Conservation (phyloP, 495 filamentous ascomycete species). For the Aspergillus heteromorphus region DNA sequence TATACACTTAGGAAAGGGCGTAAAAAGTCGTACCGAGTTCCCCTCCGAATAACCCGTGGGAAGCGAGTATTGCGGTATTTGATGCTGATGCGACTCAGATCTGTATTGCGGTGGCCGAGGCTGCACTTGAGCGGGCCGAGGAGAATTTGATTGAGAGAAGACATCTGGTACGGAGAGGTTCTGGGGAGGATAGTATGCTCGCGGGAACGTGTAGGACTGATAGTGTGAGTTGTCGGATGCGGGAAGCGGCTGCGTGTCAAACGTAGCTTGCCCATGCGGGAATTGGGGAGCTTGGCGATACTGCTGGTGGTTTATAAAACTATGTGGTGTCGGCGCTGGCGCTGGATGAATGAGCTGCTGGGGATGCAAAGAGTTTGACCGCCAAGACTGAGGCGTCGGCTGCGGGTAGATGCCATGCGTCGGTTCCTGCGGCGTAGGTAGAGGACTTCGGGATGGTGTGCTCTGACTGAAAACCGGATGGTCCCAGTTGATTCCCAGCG, state of each 20-base stretch:
- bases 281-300: conserved; percentile 34
- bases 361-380: conserved; percentile 28
- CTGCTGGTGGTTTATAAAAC: conserved; percentile 26
- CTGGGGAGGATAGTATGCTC: conserved; percentile 29
- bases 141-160: conserved; percentile 21
- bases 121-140: conserved; percentile 23
- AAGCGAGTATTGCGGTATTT: conserved; percentile 23
- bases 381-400: conserved; percentile 33
- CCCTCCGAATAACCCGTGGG: conserved; percentile 23
- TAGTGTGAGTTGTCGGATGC: conserved; percentile 30
- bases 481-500: conserved; percentile 33
- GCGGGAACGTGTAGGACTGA: conserved; percentile 29
- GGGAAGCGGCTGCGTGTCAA: conserved; percentile 27
- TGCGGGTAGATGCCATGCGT: conserved; percentile 30
- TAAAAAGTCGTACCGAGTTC: conserved; percentile 17
- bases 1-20: neutral
- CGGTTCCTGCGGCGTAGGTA: conserved; percentile 17
- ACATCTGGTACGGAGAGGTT: conserved; percentile 26
- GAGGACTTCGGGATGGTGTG: conserved; percentile 26
- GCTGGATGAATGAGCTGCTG: conserved; percentile 15
- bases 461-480: conserved; percentile 29
- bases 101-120: conserved; percentile 16
- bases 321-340: too few relatives aligned
- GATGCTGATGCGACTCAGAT: conserved; percentile 12
- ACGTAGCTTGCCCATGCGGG: conserved; percentile 29